Base-by-base conservation (phyloP, 805 yeast species). In the Saccharomycopsis sp. region DNA sequence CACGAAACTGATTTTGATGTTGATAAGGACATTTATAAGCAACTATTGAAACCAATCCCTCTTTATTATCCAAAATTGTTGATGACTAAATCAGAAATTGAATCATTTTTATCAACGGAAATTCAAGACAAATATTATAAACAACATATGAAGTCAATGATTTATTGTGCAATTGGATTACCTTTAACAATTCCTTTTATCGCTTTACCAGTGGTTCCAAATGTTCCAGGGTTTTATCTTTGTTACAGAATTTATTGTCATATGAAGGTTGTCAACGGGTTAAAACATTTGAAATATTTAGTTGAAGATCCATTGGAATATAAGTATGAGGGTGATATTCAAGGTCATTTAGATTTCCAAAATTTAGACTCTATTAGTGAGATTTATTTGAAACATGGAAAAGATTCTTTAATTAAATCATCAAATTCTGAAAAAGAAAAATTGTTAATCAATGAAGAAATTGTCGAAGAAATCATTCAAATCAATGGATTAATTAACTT, bases 241-340 rank as follows among this genome's bases (percentile, higher is more conserved):
- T 60, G 70, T 5, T 67, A 65, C 49, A 54, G 72, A 37, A 49
- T 64, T n/a, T 67, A 66, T 48, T 66, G 72, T 50, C 64, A 67
- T 49, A 40, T 62, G 30, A 66, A 65, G 49, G 69, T 69, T 1
- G 48, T 66, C 15, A 32, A 56, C 18, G 72, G 72, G 1, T 60
- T 64, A 31, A 56, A 58, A 40, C 69, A 67, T 48, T 54, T 67
- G 51, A 59, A 61, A 15, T 64, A 64, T 48, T 56, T 67, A 44
- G 52, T 64, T 21, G 61, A 60, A 27, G 46, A 36, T 29, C 13
- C n/a, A 17, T n/a, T 19, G 10, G n/a, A 15, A 12, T 5, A 13
- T 9, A 28, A 13, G 25, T 21, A 23, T 14, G 28, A 35, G 14
- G 5, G 21, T 20, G 29, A 34, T 15, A 10, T 13, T 17, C 10